A percentile compares a stretch with the other conserved stretches of the same genome.
Conservation (phyloP, 768 basidiomycete species). For the Clitopilus passeckerianus region DNA sequence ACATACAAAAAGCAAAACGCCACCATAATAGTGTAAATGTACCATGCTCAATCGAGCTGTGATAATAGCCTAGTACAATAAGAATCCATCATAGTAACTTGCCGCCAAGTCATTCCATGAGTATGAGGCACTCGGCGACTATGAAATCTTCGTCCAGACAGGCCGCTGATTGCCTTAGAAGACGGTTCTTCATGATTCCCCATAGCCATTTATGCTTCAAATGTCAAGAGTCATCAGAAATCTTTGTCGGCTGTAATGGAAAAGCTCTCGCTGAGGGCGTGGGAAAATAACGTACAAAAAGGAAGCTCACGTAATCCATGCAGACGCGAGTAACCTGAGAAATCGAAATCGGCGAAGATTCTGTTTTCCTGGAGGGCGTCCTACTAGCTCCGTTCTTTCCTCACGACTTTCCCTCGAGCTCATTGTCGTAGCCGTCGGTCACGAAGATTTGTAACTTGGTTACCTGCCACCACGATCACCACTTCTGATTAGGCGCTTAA, state of each 20-base stretch:
- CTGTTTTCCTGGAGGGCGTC: conserved; percentile 13
- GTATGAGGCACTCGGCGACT: no score
- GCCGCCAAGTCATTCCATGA: no score
- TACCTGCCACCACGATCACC: neutral
- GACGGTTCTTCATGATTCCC: neutral
- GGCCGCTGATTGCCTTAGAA: neutral
- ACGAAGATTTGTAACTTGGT: neutral
- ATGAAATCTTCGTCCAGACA: neutral
- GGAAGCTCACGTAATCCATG: conserved; percentile 1
- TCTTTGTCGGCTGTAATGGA: neutral
- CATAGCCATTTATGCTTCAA: no score
- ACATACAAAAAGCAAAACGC: no score
- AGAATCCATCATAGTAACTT: no score
- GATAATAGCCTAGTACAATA: no score
- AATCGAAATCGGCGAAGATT: conserved; percentile 9
- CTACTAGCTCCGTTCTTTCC: conserved; percentile 10
- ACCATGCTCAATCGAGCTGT: no score
- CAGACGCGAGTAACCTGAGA: conserved; percentile 15
- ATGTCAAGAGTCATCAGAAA: neutral
- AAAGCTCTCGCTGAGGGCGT: neutral
- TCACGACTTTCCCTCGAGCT: conserved; percentile 7
- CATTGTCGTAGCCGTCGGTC: neutral
- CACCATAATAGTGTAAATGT: no score
- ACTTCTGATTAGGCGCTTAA: neutral
- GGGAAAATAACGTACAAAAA: neutral